Base-by-base conservation (phyloP, 257 asterid species). In the Scutellaria galericulata region DNA sequence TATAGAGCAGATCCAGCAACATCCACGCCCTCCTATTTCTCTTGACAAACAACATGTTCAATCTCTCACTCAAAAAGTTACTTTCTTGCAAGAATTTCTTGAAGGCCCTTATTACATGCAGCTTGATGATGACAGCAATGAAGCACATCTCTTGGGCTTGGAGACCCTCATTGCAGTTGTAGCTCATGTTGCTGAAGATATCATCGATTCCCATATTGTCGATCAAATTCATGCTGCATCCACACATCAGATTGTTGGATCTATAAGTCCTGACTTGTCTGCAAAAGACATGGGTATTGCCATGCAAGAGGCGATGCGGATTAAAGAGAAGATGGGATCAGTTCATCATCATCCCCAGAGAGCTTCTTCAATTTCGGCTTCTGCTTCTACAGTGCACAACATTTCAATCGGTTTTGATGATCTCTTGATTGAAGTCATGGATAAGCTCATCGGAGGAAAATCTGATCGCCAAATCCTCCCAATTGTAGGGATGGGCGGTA, bases 321-420 rank as follows among this genome's bases (percentile, higher is more conserved):
- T 68, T 9, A 73, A 78, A 47, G 58, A 64, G 46, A 64, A 55
- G 68, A 56, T 64, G 42, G 71, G 47, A 44, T 2, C 37, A 3
- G 22, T 65, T 7, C 7, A 42, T 5, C 7, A 5, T 45, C 55
- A 2, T 42, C 13, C 0, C 3, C 5, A 20, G 37, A 5, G 7
- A 44, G 18, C 1, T 3, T 31, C 37, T 15, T 9, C 11, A 1
- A 31, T 31, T 31, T 45, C 12, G 5, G 3, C 62, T 20, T 44
- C 12, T 11, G 42, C 5, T 22, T 18, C 18, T 18, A 12, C 10
- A 0, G 45, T 7, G 31, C 27, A 13, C n/a, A 47, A 7, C 45
- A 55, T 7, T 1, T 7, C 27, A 0, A 27, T 46, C 18, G 44
- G 71, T 65, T 46, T 12, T 7, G 58, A 47, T 13, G 58, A 47